Base-by-base conservation (phyloP, 768 basidiomycete genomes). In the Trametopsis cervina region DNA sequence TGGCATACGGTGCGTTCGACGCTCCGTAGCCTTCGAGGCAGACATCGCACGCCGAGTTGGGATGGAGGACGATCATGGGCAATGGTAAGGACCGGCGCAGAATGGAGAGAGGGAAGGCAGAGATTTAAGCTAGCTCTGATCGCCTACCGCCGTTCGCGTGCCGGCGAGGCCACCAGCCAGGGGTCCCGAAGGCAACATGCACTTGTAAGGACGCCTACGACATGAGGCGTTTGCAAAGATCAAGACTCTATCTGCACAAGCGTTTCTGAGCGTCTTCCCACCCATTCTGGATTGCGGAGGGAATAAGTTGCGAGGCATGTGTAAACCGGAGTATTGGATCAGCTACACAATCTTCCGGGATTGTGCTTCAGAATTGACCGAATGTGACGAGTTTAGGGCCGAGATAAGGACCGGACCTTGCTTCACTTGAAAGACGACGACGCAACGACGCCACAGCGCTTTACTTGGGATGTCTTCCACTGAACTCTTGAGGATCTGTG, bases 21-120 rank as follows among this genome's bases (percentile, higher is more conserved):
- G 75, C 76, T 45, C 62, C 62, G 60, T 82, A 87, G 25, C 66
- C 63, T 55, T 88, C 85, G 55, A 82, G 72, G 66, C 86, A 89
- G 58, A 88, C 75, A 66, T 88, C 85, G 73, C 85, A 89, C 42
- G 71, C 69, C 57, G 85, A 86, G 57, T 74, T 74, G 51, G 76
- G 60, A 57, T 77, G 76, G 62, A 85, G 62, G 63, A 74, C 76
- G 57, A 88, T 75, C 87, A 88, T 87, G 66, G 64, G 66, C 63
- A 63, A 56, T 61, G 63, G 58, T 29, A 29, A 56, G 57, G 54
- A 54, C 57, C 56, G 51, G 57, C 46, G 51, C 46, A 46, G 55
- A 51, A 40, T 49, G 44, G 57, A 52, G 42, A 55, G 52, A 46
- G 53, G 60, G 42, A 43, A 33, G 40, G 42, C 26, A 47, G 44